Evolutionary conservation across 164 flowering plant genomes (phyloP).

Genomic region (Amborella trichopoda): DNA sequence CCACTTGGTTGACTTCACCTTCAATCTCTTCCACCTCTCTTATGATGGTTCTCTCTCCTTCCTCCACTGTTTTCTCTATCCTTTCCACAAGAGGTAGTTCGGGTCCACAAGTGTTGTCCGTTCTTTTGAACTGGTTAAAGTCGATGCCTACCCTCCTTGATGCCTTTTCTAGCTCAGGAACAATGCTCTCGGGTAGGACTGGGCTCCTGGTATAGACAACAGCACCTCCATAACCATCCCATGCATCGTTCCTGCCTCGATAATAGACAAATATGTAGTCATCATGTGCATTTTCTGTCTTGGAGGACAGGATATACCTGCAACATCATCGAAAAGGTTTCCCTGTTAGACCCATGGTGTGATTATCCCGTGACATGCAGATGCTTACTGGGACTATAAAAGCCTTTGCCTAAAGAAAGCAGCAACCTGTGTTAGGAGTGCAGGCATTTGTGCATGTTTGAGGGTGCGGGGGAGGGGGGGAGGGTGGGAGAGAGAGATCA

Average conservation of each 20-base stretch:
- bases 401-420: too few species aligned
- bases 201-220: slow-evolving; percentile 83
- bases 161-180: slow-evolving; percentile 75
- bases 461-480: too few species aligned
- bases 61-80: slow-evolving; percentile 80
- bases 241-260: slow-evolving; percentile 87
- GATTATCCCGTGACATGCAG: too few species aligned
- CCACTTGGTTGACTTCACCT: slow-evolving; percentile 50
- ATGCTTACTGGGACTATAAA: too few species aligned
- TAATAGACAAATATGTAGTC: slow-evolving; percentile 93
- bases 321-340: not conserved
- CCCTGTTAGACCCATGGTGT: too few species aligned
- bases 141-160: slow-evolving; percentile 72
- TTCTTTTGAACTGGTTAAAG: slow-evolving; percentile 56
- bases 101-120: slow-evolving; percentile 88
- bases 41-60: slow-evolving; percentile 61
- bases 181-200: slow-evolving; percentile 59
- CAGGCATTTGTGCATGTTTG: too few species aligned
- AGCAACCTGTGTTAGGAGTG: too few species aligned
- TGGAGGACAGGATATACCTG: slow-evolving; percentile 90
- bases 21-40: slow-evolving; percentile 73
- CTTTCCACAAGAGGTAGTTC: slow-evolving; percentile 90
- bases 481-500: too few species aligned
- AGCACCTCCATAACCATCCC: slow-evolving; percentile 99
- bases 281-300: slow-evolving; percentile 57